A percentile compares a stretch with the other conserved stretches of the same genome.
phyloP scores from a whole-genome alignment of 768 basidiomycete genomes.

The Gautieria morchelliformis region DNA sequence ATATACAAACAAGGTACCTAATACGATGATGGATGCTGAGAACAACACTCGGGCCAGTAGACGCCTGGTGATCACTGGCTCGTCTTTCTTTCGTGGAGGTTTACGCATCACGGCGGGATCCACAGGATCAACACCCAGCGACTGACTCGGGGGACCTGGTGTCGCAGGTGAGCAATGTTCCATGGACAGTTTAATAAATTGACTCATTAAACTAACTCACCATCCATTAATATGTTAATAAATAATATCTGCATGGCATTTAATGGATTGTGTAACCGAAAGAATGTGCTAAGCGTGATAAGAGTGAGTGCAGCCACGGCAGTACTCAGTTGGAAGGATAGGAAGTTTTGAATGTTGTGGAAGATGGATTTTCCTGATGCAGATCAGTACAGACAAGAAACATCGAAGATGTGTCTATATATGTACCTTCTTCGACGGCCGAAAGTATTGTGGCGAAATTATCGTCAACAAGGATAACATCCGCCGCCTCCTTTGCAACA shows the following conservation, averaged over 20 bases:
- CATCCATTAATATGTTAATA: slow-evolving; percentile 98
- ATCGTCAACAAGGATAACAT: slow-evolving; percentile 94
- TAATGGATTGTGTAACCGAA: slow-evolving; percentile 83
- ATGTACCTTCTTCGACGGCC: slow-evolving; percentile 83
- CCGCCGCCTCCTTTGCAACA: slow-evolving; percentile 96
- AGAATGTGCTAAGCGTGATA: slow-evolving; percentile 88
- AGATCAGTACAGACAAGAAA: slow-evolving; percentile 4
- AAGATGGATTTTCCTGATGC: slow-evolving; percentile 86
- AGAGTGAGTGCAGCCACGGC: slow-evolving; percentile 94
- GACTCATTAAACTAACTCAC: slow-evolving; percentile 39
- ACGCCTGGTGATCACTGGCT: slow-evolving; percentile 70
- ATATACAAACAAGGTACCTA: slow-evolving; percentile 84
- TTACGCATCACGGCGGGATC: slow-evolving; percentile 87
- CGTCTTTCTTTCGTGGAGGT: slow-evolving; percentile 88
- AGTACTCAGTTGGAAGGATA: slow-evolving; percentile 94
- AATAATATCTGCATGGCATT: slow-evolving; percentile 99
- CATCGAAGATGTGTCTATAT: background rate
- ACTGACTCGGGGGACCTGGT: slow-evolving; percentile 87
- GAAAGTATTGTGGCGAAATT: slow-evolving; percentile 93
- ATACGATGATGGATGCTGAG: slow-evolving; percentile 84
- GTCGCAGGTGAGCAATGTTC: background rate
- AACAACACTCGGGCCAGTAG: slow-evolving; percentile 80
- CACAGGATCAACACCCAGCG: slow-evolving; percentile 93
- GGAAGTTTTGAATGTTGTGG: slow-evolving; percentile 97
- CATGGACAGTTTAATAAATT: background rate